Conservation (phyloP, 345 rosid species). For the Excoecaria agallocha region DNA sequence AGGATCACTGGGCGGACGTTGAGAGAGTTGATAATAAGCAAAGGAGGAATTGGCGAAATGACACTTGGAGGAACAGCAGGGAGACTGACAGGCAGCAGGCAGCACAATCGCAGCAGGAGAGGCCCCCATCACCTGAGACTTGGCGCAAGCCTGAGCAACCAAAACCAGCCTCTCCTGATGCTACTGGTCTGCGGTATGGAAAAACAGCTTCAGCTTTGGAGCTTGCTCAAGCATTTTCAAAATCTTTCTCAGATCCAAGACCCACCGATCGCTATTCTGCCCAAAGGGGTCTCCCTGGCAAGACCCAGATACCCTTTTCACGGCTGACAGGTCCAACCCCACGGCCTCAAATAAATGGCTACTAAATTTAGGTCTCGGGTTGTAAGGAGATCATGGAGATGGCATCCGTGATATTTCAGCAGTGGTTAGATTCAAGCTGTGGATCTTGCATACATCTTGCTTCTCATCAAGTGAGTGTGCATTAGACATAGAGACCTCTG, state of each 20-base stretch:
- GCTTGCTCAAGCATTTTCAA: slow-evolving; percentile 73
- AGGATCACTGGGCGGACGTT: slow-evolving; percentile 43
- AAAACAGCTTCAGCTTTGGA: slow-evolving; percentile 75
- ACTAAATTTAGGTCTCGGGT: slow-evolving; percentile 27
- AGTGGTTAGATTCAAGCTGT: neutral
- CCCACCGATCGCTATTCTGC: slow-evolving; percentile 35
- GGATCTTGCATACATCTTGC: neutral
- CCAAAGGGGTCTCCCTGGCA: slow-evolving; percentile 38
- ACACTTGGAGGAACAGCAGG: slow-evolving; percentile 40
- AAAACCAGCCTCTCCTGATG: slow-evolving; percentile 54
- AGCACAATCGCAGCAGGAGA: slow-evolving; percentile 43
- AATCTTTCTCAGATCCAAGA: slow-evolving; percentile 51
- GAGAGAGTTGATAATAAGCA: slow-evolving; percentile 53
- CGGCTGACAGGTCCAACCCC: slow-evolving; percentile 51
- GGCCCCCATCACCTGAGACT: slow-evolving; percentile 75
- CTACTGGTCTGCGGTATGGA: slow-evolving; percentile 45
- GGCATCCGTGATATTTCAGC: neutral
- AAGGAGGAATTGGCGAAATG: slow-evolving; percentile 62
- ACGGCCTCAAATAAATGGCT: slow-evolving; percentile 65
- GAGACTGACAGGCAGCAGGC: slow-evolving; percentile 47
- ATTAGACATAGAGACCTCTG: neutral
- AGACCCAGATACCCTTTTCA: slow-evolving; percentile 62
- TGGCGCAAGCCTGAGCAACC: slow-evolving; percentile 70
- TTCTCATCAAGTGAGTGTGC: neutral
- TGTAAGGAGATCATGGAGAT: slow-evolving; percentile 10